These are phyloP conservation scores for Diatrype stigma DNA, from an alignment of 2,329 filamentous ascomycete species.

Conservation along the genomic window DNA sequence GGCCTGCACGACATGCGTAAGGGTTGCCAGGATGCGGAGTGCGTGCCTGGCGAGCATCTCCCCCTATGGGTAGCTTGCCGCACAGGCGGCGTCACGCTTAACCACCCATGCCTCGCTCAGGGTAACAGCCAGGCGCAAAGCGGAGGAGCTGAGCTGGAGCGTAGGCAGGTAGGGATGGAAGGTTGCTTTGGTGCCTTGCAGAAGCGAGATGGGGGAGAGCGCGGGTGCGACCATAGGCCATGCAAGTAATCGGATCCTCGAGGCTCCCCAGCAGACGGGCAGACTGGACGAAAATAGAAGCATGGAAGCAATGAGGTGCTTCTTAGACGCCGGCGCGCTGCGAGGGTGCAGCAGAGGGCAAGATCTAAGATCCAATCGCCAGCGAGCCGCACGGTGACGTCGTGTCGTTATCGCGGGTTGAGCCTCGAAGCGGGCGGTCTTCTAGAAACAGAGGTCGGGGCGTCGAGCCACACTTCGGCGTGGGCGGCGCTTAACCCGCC, in stretches of 20 bases:
- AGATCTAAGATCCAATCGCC: too few species aligned
- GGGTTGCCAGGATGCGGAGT: neutral
- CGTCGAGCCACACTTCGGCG: neutral
- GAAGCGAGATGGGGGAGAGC: constrained; percentile 18
- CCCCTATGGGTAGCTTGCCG: constrained; percentile 3
- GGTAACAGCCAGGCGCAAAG: constrained; percentile 10
- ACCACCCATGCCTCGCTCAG: constrained; percentile 6
- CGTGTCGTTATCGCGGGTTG: neutral
- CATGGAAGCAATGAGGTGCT: too few species aligned
- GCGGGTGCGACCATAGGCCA: neutral
- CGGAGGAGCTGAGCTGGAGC: constrained; percentile 1
- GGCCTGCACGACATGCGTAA: neutral
- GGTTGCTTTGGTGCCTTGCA: constrained; percentile 18
- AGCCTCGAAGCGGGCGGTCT: neutral
- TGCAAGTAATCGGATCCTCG: neutral
- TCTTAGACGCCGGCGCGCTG: too few species aligned
- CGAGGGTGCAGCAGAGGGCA: too few species aligned
- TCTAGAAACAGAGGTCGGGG: constrained; percentile 2
- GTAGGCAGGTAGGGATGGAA: neutral
- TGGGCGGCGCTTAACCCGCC: constrained; percentile 2
- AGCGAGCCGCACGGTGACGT: neutral
- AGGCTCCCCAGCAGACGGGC: too few species aligned
- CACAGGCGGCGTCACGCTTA: constrained; percentile 22
- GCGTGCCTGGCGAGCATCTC: neutral
- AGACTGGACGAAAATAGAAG: neutral